Base-by-base conservation (phyloP, 2,329 filamentous ascomycete genomes). In the Cladobotryum mycophilum region DNA sequence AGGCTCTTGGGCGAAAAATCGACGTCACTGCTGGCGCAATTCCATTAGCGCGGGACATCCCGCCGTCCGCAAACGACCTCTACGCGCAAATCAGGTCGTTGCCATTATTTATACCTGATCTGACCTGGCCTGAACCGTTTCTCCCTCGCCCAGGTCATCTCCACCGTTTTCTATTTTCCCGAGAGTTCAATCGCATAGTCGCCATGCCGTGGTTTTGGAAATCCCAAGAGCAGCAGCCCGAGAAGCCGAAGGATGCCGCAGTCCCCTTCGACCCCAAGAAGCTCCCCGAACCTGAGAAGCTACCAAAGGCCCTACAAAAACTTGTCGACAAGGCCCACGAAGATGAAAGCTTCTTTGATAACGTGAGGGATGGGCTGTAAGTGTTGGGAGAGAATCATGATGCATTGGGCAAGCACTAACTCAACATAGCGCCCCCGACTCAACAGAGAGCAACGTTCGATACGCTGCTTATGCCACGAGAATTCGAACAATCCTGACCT, bases 391-490 rank as follows among this genome's bases (percentile, higher is more conserved):
- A 30, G 9, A 8, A 8, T 30, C 25, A 8, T 6, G 8, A 30
- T 30, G 25, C 25, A 47, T 54, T 51, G 7, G 52, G 53, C 53
- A 56, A 52, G 58, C 42, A 42, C 44, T 60, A 17, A 58, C 47
- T 5, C 1, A 13, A 17, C 33, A 15, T 64, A 70, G 67, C 48
- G 67, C 59, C 13, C 78, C 84, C 51, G 86, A 95, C 60, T 88
- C 89, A 5, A 96, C 89, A 53, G 89, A 96, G 49, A 87, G 84
- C 59, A 85, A 83, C 59, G 74, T 95, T 62, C 87, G 93, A 63
- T 99, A 97, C 71, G 92, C 91, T 51, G 93, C 88, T 59, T 99
- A 99, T 71, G 89, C 89, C 44, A 83, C 85, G 53, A 85, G 93
- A 45, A 73, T 93, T 55, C 84, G 89, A 55, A 96, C 91, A 7